phyloP scores from a whole-genome alignment of 441 rosid species.

The Populus hybrid region DNA sequence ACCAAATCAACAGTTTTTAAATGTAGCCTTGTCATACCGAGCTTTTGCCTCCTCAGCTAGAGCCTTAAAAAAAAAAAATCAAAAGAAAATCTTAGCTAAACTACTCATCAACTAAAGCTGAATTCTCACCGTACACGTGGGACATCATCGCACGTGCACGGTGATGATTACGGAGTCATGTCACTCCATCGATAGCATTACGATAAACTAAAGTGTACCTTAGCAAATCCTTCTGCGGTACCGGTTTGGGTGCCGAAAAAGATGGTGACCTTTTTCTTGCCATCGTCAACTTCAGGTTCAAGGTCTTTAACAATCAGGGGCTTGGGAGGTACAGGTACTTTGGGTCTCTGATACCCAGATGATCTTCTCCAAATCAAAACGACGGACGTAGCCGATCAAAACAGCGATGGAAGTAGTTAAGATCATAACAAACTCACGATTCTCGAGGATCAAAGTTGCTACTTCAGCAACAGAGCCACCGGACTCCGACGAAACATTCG shows the following conservation, averaged over 20 bases:
- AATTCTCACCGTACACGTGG: background rate
- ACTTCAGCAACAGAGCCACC: constrained; percentile 42
- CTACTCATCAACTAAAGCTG: background rate
- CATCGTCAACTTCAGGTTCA: constrained; percentile 65
- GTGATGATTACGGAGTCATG: background rate
- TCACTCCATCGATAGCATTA: background rate
- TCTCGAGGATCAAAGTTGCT: constrained; percentile 57
- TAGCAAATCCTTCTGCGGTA: constrained; percentile 98
- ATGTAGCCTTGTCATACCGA: constrained; percentile 76
- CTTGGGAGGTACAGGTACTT: constrained; percentile 44
- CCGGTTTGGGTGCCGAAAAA: constrained; percentile 98
- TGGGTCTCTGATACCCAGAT: constrained; percentile 28
- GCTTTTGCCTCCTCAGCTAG: constrained; percentile 85
- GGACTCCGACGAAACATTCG: constrained; percentile 48
- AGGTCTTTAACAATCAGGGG: constrained; percentile 46
- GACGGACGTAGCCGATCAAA: constrained; percentile 75
- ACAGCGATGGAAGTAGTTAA: constrained; percentile 84
- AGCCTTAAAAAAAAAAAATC: constrained; percentile 40
- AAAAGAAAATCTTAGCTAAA: background rate
- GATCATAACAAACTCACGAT: constrained; percentile 65
- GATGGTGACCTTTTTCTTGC: constrained; percentile 66
- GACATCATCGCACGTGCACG: background rate
- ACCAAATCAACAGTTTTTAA: constrained; percentile 88
- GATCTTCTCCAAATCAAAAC: constrained; percentile 74
- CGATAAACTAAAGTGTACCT: constrained; percentile 36